These are phyloP conservation scores for Pisolithus orientalis DNA, from an alignment of 768 basidiomycete species.

Conservation along the genomic window DNA sequence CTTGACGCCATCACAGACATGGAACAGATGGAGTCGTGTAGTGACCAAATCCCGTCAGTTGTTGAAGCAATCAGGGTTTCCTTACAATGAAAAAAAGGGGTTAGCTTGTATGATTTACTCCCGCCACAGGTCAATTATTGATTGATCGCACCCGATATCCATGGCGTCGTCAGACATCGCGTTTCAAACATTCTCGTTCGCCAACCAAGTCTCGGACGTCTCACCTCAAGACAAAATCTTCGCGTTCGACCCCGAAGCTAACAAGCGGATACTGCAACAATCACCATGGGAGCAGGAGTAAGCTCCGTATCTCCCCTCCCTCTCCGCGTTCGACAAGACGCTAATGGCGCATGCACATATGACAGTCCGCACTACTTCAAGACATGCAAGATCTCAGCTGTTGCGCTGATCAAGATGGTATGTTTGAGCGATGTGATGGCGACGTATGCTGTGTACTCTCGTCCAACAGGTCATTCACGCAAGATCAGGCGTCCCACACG, in stretches of 20 bases:
- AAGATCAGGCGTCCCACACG: slow-evolving; percentile 92
- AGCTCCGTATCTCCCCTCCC: slow-evolving; percentile 13
- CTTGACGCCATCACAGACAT: too few species aligned
- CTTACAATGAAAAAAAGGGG: too few species aligned
- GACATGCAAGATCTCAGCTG: slow-evolving; percentile 89
- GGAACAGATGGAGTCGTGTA: too few species aligned
- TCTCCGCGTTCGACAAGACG: slow-evolving; percentile 1
- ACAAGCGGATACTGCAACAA: slow-evolving; percentile 59
- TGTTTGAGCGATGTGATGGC: not conserved
- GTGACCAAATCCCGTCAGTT: too few species aligned
- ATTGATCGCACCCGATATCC: not conserved
- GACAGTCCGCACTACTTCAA: slow-evolving; percentile 75
- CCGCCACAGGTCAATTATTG: too few species aligned
- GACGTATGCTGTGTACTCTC: slow-evolving; percentile 1
- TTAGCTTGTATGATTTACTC: too few species aligned
- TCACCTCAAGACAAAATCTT: slow-evolving; percentile 78
- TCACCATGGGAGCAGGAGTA: slow-evolving; percentile 88
- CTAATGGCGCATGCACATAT: not conserved
- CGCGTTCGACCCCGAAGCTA: slow-evolving; percentile 62
- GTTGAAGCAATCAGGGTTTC: too few species aligned
- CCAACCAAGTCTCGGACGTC: slow-evolving; percentile 65
- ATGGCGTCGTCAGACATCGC: slow-evolving; percentile 46
- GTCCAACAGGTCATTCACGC: slow-evolving; percentile 88
- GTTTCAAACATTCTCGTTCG: slow-evolving; percentile 65
- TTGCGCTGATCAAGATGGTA: slow-evolving; percentile 95